These are phyloP conservation scores for Flaveria bidentis DNA, from an alignment of 129 eudicot species.

Conservation along the genomic window DNA sequence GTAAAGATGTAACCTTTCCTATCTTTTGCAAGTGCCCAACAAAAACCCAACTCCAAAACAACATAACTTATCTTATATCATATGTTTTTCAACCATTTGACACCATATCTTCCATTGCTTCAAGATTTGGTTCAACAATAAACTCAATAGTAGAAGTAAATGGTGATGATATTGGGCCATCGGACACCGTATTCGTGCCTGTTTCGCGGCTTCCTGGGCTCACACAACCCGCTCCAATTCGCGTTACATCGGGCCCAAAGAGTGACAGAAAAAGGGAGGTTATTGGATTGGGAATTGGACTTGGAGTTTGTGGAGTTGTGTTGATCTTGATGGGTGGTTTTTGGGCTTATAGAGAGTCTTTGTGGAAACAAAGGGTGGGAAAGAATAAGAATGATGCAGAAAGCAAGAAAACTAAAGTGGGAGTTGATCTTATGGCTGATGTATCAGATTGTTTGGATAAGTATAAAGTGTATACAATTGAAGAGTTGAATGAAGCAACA, in stretches of 20 bases:
- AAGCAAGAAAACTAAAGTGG: constrained; percentile 32
- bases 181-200: constrained; percentile 73
- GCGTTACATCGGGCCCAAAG: not conserved
- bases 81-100: constrained; percentile 79
- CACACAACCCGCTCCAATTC: constrained; percentile 51
- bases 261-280: constrained; percentile 44
- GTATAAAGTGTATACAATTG: constrained; percentile 69
- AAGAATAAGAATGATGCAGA: constrained; percentile 30
- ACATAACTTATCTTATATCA: constrained; percentile 50
- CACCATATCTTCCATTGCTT: constrained; percentile 52
- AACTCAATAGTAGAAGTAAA: constrained; percentile 50
- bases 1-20: constrained; percentile 57
- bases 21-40: constrained; percentile 90
- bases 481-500: constrained; percentile 74
- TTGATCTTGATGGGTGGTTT: constrained; percentile 53
- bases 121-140: constrained; percentile 44
- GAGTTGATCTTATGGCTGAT: constrained; percentile 68
- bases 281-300: constrained; percentile 63
- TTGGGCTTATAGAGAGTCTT: constrained; percentile 51
- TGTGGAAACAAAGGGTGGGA: constrained; percentile 39
- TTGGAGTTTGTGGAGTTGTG: constrained; percentile 68
- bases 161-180: constrained; percentile 42
- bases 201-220: constrained; percentile 63
- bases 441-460: constrained; percentile 90
- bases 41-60: constrained; percentile 44